phyloP scores from a whole-genome alignment of 1,284 basidiomycete species.

The Cryptococcus maquisensis region DNA sequence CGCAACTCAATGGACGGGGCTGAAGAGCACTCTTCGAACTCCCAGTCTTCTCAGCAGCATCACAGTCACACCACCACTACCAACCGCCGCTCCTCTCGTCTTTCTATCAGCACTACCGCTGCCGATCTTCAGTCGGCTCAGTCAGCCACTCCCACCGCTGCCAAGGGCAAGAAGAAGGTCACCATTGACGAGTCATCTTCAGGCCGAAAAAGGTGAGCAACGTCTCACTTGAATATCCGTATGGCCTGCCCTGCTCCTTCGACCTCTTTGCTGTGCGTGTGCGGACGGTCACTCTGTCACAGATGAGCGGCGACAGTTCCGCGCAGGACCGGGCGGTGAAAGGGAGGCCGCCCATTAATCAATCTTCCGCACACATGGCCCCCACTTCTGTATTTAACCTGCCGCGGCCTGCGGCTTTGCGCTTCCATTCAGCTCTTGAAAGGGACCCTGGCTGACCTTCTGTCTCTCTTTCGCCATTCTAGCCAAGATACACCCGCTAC shows the following conservation, averaged over 20 bases:
- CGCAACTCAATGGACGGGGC: constrained; percentile 6
- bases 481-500: constrained; percentile 1
- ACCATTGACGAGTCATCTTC: constrained; percentile 11
- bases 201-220: constrained; percentile 22
- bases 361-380: too few relatives aligned
- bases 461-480: not conserved
- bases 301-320: too few relatives aligned
- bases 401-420: too few relatives aligned
- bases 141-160: constrained; percentile 2
- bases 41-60: not conserved
- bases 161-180: constrained; percentile 31
- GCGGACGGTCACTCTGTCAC: too few relatives aligned
- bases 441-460: not conserved
- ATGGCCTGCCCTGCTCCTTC: not conserved
- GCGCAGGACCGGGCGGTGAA: too few relatives aligned
- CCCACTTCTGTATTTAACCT: too few relatives aligned
- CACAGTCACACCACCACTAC: not conserved
- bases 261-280: not conserved
- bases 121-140: constrained; percentile 8
- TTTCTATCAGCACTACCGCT: constrained; percentile 19
- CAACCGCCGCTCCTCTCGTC: constrained; percentile 33
- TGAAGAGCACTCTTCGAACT: not conserved
- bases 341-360: too few relatives aligned
- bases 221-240: not conserved
- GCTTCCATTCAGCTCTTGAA: too few relatives aligned